Conservation (phyloP, 164 flowering plant genomes). For the Nymphaea colorata region DNA sequence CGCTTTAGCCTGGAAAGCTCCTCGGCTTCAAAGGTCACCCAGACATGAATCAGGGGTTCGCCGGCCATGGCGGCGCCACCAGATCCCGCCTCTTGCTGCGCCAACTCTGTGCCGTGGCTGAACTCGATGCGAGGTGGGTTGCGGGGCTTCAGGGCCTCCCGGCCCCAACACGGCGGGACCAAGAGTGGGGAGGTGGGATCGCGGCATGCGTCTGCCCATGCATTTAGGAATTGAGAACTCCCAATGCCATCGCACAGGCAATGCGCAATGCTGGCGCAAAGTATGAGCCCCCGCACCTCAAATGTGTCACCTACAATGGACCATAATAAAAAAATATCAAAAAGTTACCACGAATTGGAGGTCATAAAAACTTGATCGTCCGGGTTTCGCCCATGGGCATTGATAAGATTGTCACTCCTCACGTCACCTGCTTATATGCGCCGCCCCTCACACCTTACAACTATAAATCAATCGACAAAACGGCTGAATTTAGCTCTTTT, state of each 20-base stretch:
- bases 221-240: constrained; percentile 47
- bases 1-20: not conserved
- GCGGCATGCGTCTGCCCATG: constrained; percentile 33
- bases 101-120: constrained; percentile 10
- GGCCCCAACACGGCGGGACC: constrained; percentile 6
- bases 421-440: no score
- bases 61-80: constrained; percentile 13
- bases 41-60: constrained; percentile 19
- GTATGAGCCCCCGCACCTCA: not conserved
- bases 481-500: no score
- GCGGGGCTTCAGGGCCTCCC: constrained; percentile 14
- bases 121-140: constrained; percentile 43
- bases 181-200: not conserved
- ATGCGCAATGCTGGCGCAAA: constrained; percentile 29
- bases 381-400: no score
- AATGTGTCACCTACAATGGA: not conserved
- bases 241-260: constrained; percentile 63
- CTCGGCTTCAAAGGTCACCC: not conserved
- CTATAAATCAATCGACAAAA: no score
- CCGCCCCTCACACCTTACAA: no score
- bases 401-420: no score
- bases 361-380: no score
- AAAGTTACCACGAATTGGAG: no score
- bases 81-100: constrained; percentile 28
- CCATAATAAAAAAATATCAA: no score